A percentile compares a stretch with the other conserved stretches of the same genome.
Conservation (phyloP, 345 rosid genomes). For the Diplotaxis tenuifolia region DNA sequence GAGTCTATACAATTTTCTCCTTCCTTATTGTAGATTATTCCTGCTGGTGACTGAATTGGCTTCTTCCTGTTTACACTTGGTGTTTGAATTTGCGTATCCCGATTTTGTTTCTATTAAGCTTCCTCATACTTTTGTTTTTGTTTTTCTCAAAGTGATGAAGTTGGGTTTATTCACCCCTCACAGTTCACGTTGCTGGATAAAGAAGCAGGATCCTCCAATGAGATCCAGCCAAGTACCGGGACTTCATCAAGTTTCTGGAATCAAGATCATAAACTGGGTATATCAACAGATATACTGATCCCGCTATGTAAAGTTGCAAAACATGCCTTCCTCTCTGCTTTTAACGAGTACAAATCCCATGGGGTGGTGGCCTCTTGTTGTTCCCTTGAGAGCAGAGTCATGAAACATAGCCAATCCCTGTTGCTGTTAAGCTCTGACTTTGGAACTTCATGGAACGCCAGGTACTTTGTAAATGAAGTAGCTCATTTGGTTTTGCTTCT, state of each 20-base stretch:
- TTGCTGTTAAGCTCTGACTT: conserved; percentile 82
- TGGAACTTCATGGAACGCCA: conserved; percentile 86
- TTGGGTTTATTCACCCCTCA: conserved; percentile 88
- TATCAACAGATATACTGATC: conserved; percentile 61
- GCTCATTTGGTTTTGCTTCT: background rate
- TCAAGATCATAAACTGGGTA: conserved; percentile 80
- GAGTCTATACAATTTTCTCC: conserved; percentile 32
- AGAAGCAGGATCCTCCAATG: conserved; percentile 34
- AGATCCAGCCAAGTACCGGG: too few species aligned
- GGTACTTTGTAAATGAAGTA: conserved; percentile 44
- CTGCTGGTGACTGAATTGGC: background rate
- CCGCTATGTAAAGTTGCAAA: conserved; percentile 62
- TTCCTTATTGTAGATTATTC: background rate
- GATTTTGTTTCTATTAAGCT: background rate
- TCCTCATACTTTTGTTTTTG: background rate
- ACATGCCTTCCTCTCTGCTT: conserved; percentile 47
- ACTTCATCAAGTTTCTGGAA: conserved; percentile 51
- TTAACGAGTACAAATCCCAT: conserved; percentile 40
- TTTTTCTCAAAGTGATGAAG: conserved; percentile 59
- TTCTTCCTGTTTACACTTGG: background rate
- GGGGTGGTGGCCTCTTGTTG: conserved; percentile 4
- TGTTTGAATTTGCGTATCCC: background rate
- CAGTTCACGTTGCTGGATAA: conserved; percentile 54
- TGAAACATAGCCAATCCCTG: conserved; percentile 77
- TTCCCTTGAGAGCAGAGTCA: conserved; percentile 44